Evolutionary conservation across 345 rosid genomes (phyloP), one percentile per base, ranked within the genome.

Genomic region (Syzygium jambos): DNA sequence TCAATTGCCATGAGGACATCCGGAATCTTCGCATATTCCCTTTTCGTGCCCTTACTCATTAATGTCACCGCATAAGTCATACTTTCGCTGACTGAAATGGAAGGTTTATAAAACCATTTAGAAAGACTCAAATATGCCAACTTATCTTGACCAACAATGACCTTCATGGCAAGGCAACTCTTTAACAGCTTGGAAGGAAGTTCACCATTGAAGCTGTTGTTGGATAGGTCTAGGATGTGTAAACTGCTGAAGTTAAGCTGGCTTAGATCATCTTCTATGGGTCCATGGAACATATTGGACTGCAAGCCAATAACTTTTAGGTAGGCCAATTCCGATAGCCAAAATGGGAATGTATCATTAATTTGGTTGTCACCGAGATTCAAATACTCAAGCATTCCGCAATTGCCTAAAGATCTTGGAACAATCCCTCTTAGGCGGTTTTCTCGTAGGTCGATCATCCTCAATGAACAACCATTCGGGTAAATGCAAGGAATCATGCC

Each of bases 71-170:
- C 43, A 65, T 15, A 65, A 29, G 11, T 61, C 34, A 27, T 4
- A 57, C 1, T 11, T 25, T 2, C 7, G 0, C 15, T 1, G 15
- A 38, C 3, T 38, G 41, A 10, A 11, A 2, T 10, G 3, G 3
- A 51, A 56, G 63, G 41, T 38, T 38, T 38, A 38, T 38, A 38
- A 38, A 38, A 38, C 23, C 14, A 25, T 5, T 25, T 30, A 59
- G 11, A 8, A 4, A 23, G 22, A 56, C 0, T 10, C 61, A 54
- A 4, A 23, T 56, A 56, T 56, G 0, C 63, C 63, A 23, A 23
- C 0, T 56, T 0, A 1, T 56, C 61, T 23, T 56, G 61, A 23
- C n/a, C 61, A 56, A 0, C 13, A 0, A 56, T 56, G 0, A 23
- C 61, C n/a, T 56, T 56, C 61, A 56, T 56, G 61, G 61, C 13